Base-by-base conservation (phyloP, 495 filamentous ascomycete species). In the Penicillium pulvis region DNA sequence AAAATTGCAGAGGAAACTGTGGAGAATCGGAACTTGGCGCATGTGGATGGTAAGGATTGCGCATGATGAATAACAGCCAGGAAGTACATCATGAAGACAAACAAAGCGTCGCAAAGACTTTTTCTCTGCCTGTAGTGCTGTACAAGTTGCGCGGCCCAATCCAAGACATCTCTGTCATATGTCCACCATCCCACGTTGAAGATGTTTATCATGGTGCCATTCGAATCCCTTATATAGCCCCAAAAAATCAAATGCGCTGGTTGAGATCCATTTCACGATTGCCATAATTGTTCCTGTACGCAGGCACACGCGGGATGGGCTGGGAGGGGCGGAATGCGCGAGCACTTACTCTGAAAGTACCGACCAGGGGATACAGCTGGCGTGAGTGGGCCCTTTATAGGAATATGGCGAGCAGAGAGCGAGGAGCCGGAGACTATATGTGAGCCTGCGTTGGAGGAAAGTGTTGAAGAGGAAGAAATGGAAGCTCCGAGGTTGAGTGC, bases 401-500 rank as follows among this genome's bases (percentile, higher is more conserved):
- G 23, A 30, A 23, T 4, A 12, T 7, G 39, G n/a, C 24, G 54
- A 47, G 28, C 14, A 23, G 42, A 53, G 11, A 28, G 8, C 11
- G 26, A 59, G 35, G 16, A 30, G 47, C 7, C 50, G 35, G 23
- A 56, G 39, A 30, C 23, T 26, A 28, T 23, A 56, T 26, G 20
- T 23, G 33, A 39, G 19, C 17, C 6, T 20, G 28, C 41, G 12
- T 4, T 23, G 5, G 35, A 41, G 43, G 47, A 42, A 20, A 57
- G 52, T 26, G 45, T 52, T 51, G 44, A 45, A 53, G 45, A 39
- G 17, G 47, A 53, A 49, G 39, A 42, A 24, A 24, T 56, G 62
- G 56, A 58, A 51, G 51, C 58, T 61, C 59, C 52, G 67, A 70
- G 56, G 67, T 68, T 33, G 51, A 58, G 42, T 59, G 67, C 67